Evolutionary conservation across 306 rosid genomes (phyloP), one percentile per base, ranked within the genome.

Genomic region (Prunus padus): DNA sequence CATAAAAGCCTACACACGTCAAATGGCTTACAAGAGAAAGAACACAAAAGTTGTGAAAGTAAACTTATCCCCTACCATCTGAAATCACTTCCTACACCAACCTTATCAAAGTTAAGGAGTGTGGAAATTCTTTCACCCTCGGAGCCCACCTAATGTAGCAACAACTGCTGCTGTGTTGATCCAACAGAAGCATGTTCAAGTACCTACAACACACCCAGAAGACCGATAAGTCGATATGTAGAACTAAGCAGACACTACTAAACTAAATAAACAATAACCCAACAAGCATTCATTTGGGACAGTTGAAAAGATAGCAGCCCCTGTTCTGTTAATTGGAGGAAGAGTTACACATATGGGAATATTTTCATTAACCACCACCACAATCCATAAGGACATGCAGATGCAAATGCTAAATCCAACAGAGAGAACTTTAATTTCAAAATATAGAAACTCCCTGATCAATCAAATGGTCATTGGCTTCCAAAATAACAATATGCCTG

Each of bases 141-240:
- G 23, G 52, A 65, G 33, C 11, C 68, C 50, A 45, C 23, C 11
- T 44, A 59, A 66, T 73, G 78, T 42, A 26, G 79, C 64, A 73
- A 33, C 69, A 72, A 59, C 57, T 25, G 67, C 47, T 63, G 63
- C 68, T 22, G 68, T 73, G 64, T 61, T 20, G 56, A 73, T 37
- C 69, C 56, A 62, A 79, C 63, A 49, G 22, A 15, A 42, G 30
- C 20, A 10, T 18, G 45, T 46, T 73, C 69, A 79, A 79, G 82
- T 66, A 66, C 82, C 82, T 79, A 65, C 23, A 57, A 8, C 44
- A 57, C 25, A 66, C 46, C 23, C 69, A 73, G 19, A 79, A 49
- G 13, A 72, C 45, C 63, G 12, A 44, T 55, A 67, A 5, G 13
- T 50, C 30, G 51, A 19, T 20, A 67, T 11, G 28, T 51, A 40